Conservation (phyloP, 179 eudicot genomes). For the Pouteria campechiana region DNA sequence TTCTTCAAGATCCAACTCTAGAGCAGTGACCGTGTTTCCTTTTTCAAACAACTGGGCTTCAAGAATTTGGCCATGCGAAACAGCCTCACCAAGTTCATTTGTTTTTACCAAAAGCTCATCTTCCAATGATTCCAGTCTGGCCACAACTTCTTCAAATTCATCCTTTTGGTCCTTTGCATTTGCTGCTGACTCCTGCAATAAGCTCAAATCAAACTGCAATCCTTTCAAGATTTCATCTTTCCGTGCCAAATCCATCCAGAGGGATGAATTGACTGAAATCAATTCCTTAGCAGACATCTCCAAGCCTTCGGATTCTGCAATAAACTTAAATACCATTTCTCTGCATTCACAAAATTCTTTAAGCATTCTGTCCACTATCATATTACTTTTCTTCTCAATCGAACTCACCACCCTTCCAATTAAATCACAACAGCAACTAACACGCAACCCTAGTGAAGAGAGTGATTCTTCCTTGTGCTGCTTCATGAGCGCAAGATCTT, state of each 20-base stretch:
- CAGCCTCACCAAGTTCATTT: conserved; percentile 42
- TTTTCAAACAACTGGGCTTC: conserved; percentile 54
- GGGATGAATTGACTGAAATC: conserved; percentile 26
- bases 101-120: conserved; percentile 38
- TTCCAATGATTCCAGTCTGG: conserved; percentile 40
- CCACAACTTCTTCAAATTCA: conserved; percentile 40
- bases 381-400: conserved; percentile 16
- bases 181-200: conserved; percentile 81
- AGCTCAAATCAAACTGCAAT: conserved; percentile 60
- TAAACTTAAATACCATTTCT: conserved; percentile 19
- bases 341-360: conserved; percentile 24
- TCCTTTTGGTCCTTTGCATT: conserved; percentile 56
- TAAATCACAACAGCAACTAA: conserved; percentile 13
- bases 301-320: conserved; percentile 36
- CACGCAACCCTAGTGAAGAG: conserved; percentile 11
- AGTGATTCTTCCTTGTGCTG: conserved; percentile 14
- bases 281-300: conserved; percentile 37
- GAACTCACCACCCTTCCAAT: conserved; percentile 21
- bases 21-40: conserved; percentile 23
- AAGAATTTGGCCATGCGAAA: conserved; percentile 28
- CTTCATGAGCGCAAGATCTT: conserved; percentile 21
- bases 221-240: conserved; percentile 79
- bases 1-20: conserved; percentile 40
- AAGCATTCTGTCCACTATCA: conserved; percentile 24
- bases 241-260: conserved; percentile 54